Base-by-base conservation (phyloP, 2,329 filamentous ascomycete genomes). In the Penicillium sp. region DNA sequence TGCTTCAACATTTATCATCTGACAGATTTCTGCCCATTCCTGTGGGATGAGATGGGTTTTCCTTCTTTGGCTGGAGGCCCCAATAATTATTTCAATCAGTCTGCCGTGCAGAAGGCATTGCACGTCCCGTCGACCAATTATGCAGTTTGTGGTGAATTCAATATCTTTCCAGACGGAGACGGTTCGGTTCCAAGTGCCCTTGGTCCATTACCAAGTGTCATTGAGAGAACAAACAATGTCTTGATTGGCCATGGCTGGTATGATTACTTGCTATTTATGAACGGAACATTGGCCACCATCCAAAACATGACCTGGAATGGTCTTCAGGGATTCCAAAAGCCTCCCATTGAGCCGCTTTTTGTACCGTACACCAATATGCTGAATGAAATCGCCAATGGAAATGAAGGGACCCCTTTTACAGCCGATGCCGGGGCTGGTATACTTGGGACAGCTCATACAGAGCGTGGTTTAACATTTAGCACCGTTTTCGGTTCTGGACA, bases 231-330 rank as follows among this genome's bases (percentile, higher is more conserved):
- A 1, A 79, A 87, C 43, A 85, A 86, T 56, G 88, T 89, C 8
- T 79, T 94, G 60, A 84, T 94, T 63, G 86, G 79, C 2, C 88
- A 92, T 64, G 89, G 88, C 10, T 74, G 81, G 45, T 79, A 87
- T 10, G 89, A 91, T 71, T 88, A 81, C 65, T 79, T 88, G 54
- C 78, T 90, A 9, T 75, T 86, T 23, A 76, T 79, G 63, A 87
- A 88, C 67, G 88, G 88, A 15, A 87, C 87, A 0, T 76, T 93
- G 1, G 75, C 90, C 6, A 80, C 81, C 1, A 85, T 92, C 53
- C 88, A 93, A 66, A 91, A 91, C 74, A 89, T 92, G 85, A 91
- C 87, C 0, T 93, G 85, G 84, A 83, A 83, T 52, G 88, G 88
- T 4, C 68, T 78, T 41, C 82, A 87, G 47, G 89, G 89, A 0